Conservation (phyloP, 2,329 filamentous ascomycete genomes). For the Whalleya microplaca region DNA sequence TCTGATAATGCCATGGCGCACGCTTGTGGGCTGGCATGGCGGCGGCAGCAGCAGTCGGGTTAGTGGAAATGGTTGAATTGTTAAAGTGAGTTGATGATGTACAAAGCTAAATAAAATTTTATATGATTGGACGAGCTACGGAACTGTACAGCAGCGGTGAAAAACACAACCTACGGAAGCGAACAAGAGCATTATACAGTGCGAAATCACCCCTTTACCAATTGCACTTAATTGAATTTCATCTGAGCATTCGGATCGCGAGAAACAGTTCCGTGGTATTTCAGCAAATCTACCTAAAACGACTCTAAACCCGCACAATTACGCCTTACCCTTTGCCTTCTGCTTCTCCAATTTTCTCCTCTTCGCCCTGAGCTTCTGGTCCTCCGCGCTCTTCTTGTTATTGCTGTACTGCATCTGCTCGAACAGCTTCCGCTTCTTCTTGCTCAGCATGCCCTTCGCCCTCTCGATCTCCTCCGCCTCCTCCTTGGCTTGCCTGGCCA, state of each 20-base stretch:
- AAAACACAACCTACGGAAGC: neutral
- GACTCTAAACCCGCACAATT: conserved; percentile 12
- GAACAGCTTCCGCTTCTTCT: conserved; percentile 95
- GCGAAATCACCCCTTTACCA: no score
- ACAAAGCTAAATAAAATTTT: neutral
- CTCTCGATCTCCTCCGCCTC: conserved; percentile 89
- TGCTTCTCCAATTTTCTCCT: conserved; percentile 81
- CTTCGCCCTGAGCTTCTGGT: conserved; percentile 85
- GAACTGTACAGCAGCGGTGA: neutral
- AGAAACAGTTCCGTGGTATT: conserved; percentile 16
- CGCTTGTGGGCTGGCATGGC: neutral
- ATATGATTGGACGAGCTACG: neutral
- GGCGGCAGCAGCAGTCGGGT: neutral
- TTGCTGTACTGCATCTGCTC: conserved; percentile 98
- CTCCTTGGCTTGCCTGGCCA: conserved; percentile 70
- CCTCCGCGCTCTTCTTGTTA: conserved; percentile 88
- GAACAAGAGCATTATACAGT: neutral
- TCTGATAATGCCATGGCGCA: conserved; percentile 22
- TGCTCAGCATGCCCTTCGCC: conserved; percentile 96
- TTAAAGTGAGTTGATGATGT: neutral
- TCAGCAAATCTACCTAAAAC: conserved; percentile 12
- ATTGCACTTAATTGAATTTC: no score
- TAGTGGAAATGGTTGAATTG: neutral
- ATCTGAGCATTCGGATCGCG: neutral
- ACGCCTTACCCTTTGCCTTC: conserved; percentile 41